Percentiles rank a stretch among this genome's conserved stretches.
phyloP scores from a whole-genome alignment of 345 rosid species.

The Carallia pectinifolia region DNA sequence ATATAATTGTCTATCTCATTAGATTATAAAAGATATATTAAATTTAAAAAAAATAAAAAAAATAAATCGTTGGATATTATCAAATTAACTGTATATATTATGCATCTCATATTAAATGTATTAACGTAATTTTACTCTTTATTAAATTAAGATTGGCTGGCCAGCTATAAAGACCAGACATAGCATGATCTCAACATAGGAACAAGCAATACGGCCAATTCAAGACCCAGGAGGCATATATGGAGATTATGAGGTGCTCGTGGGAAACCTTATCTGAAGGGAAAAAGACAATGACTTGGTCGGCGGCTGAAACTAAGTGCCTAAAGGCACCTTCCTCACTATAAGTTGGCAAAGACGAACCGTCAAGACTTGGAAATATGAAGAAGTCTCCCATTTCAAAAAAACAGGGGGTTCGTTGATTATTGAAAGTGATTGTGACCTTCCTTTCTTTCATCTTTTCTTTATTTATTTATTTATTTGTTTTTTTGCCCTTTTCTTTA shows the following conservation, averaged over 20 bases:
- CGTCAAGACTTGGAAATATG: background rate
- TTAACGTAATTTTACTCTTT: no score
- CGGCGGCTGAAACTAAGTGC: constrained; percentile 21
- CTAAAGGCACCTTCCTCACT: background rate
- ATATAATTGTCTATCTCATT: no score
- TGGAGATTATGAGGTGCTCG: constrained; percentile 9
- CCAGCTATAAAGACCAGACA: constrained; percentile 17
- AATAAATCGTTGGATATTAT: no score
- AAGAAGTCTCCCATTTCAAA: background rate
- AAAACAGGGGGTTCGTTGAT: background rate
- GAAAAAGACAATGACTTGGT: constrained; percentile 28
- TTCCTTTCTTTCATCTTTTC: background rate
- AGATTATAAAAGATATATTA: no score
- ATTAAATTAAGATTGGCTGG: background rate
- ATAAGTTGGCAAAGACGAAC: constrained; percentile 5
- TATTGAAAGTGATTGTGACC: constrained; percentile 20
- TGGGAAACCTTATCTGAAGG: constrained; percentile 23
- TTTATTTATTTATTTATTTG: background rate
- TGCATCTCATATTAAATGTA: no score
- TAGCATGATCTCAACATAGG: constrained; percentile 9
- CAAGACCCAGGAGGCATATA: background rate
- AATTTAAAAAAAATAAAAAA: no score
- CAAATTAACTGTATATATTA: no score
- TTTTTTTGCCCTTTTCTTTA: background rate
- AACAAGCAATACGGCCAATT: background rate